Evolutionary conservation across 2,329 filamentous ascomycete species (phyloP).

Genomic region (Bipolaris zeicola): DNA sequence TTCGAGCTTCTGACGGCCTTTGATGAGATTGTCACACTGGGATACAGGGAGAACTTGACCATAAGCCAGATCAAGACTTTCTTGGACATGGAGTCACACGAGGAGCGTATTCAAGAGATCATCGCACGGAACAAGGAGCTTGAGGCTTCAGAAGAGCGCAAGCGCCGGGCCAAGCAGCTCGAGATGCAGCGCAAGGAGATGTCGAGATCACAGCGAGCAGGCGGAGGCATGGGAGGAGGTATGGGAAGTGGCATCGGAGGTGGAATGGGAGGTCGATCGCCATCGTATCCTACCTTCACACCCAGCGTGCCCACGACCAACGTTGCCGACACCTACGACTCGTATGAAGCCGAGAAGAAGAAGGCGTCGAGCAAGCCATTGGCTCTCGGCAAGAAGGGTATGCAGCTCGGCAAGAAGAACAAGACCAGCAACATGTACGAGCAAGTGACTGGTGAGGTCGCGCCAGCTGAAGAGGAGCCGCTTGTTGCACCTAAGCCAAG

Average conservation of each 20-base stretch:
- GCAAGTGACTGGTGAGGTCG: constrained; percentile 80
- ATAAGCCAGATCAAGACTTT: constrained; percentile 99
- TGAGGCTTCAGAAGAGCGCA: constrained; percentile 96
- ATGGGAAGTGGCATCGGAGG: constrained; percentile 37
- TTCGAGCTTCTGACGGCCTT: constrained; percentile 97
- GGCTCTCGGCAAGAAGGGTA: constrained; percentile 89
- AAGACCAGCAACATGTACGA: constrained; percentile 98
- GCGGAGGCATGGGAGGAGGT: constrained; percentile 35
- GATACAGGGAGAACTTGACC: constrained; percentile 94
- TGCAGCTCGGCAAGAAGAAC: constrained; percentile 98
- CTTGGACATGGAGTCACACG: constrained; percentile 98
- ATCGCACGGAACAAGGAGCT: constrained; percentile 87
- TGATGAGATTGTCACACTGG: constrained; percentile 93
- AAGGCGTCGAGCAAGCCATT: constrained; percentile 80
- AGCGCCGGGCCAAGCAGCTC: constrained; percentile 97
- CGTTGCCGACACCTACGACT: constrained; percentile 83
- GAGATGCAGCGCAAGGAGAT: constrained; percentile 99
- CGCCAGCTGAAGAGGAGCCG: constrained; percentile 86
- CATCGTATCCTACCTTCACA: constrained; percentile 87
- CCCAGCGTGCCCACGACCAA: constrained; percentile 72
- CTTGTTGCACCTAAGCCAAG: constrained; percentile 65
- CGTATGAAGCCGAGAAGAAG: constrained; percentile 97
- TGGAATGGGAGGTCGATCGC: constrained; percentile 69
- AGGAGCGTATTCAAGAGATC: constrained; percentile 92
- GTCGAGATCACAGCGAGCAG: constrained; percentile 70